phyloP scores from a whole-genome alignment of 192 early-diverging fungal genomes.

The Linnemannia hyalina region DNA sequence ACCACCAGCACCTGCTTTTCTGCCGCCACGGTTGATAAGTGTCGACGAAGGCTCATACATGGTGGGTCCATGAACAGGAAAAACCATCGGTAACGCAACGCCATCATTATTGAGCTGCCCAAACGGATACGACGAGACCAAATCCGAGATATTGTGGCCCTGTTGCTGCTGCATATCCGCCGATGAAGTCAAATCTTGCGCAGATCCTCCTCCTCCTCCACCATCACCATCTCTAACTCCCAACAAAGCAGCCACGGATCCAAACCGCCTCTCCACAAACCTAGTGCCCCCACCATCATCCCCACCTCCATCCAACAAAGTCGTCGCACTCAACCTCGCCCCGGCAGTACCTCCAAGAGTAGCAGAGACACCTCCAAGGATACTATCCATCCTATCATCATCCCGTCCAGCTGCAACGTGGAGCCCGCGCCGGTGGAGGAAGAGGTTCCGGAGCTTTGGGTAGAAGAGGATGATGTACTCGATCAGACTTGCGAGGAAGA shows the following conservation, averaged over 20 bases:
- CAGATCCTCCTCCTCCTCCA: not conserved
- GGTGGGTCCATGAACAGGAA: constrained; percentile 6
- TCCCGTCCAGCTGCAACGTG: constrained; percentile 39
- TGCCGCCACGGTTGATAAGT: constrained; percentile 7
- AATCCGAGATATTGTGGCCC: constrained; percentile 35
- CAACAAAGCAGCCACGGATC: not conserved
- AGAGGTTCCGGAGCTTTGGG: constrained; percentile 37
- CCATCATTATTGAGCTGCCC: constrained; percentile 31
- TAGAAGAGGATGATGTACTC: constrained; percentile 38
- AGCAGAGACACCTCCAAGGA: constrained; percentile 18
- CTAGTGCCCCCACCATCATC: not conserved
- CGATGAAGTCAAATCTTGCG: not conserved
- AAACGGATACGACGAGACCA: constrained; percentile 47
- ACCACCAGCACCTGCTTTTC: not conserved
- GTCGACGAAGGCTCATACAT: constrained; percentile 22
- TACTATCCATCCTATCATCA: constrained; percentile 10
- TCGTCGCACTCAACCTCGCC: not conserved
- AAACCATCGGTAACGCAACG: not conserved
- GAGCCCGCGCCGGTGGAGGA: constrained; percentile 29
- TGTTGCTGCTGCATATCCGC: constrained; percentile 8
- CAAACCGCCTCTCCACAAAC: not conserved
- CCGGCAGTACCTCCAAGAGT: not conserved
- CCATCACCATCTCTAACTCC: not conserved
- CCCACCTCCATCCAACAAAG: not conserved
- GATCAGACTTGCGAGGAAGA: constrained; percentile 10